Conservation (phyloP, 2,329 filamentous ascomycete genomes). For the Xylariaceae sp. region DNA sequence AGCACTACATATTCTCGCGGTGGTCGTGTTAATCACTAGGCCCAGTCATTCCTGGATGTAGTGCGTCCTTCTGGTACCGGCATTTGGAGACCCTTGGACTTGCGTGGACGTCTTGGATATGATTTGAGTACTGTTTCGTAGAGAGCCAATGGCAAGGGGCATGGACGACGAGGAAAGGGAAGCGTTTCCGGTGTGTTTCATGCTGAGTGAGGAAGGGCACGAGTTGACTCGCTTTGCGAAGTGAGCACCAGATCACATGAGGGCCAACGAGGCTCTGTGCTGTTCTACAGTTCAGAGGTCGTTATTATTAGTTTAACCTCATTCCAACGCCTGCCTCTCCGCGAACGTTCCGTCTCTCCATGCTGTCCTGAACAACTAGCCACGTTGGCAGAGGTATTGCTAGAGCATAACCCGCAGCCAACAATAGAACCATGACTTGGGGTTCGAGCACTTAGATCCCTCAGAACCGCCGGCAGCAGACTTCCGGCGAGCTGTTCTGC, state of each 20-base stretch:
- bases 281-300: slow-evolving; percentile 23
- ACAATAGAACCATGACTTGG: slow-evolving; percentile 28
- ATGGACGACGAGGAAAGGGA: slow-evolving; percentile 1
- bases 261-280: slow-evolving; percentile 20
- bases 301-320: slow-evolving; percentile 12
- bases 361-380: slow-evolving; percentile 29
- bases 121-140: slow-evolving; percentile 6
- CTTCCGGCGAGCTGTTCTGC: slow-evolving; percentile 19
- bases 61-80: slow-evolving; percentile 17
- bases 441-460: slow-evolving; percentile 23
- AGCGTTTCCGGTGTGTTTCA: slow-evolving; percentile 2
- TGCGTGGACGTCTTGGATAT: slow-evolving; percentile 11
- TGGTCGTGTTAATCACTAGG: slow-evolving; percentile 17
- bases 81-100: slow-evolving; percentile 14
- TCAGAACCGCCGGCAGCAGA: slow-evolving; percentile 23
- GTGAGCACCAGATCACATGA: slow-evolving; percentile 17
- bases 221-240: slow-evolving; percentile 16
- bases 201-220: slow-evolving; percentile 13
- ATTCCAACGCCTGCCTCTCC: slow-evolving; percentile 9
- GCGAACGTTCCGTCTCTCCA: slow-evolving; percentile 3
- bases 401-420: slow-evolving; percentile 28
- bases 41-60: slow-evolving; percentile 16
- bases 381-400: slow-evolving; percentile 29
- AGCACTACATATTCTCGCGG: slow-evolving; percentile 16
- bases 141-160: slow-evolving; percentile 9